Base-by-base conservation (phyloP, 2,329 filamentous ascomycete genomes). In the Pseudomassariella vexata region DNA sequence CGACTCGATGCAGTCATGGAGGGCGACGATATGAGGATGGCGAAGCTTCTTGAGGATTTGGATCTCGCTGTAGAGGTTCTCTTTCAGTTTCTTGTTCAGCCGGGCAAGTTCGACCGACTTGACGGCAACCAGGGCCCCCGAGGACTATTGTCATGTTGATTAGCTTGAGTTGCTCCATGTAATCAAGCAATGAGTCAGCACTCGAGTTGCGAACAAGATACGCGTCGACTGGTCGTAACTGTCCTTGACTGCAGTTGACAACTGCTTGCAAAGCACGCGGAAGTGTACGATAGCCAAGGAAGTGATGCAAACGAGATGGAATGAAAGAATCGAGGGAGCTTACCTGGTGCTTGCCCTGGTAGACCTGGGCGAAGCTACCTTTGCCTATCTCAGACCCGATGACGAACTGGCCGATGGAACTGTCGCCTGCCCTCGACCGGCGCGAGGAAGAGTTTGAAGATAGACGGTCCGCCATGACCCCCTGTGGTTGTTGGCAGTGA, bases 361-460 rank as follows among this genome's bases (percentile, higher is more conserved):
- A 96, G 45, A 98, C 92, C 46, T 88, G 88, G 45, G 92, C 92
- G 68, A 96, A 98, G 66, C 92, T 96, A 41, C 92, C 92, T 65
- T 92, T 92, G 42, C 92, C 92, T 56, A 96, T 95, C 65, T 95
- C 86, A 47, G 84, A 80, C 48, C 88, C 77, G 51, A 90, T 80
- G 49, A 76, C 74, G 61, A 94, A 95, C 52, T 83, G 79, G 46
- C 88, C 86, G 49, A 92, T 57, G 40, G 52, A 42, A 48, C 57
- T 60, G 35, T 64, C 60, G 45, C 50, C 48, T 39, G 52, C 46
- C 48, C 53, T 59, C 45, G 52, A 44, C 29, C 59, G 56, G 33
- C 57, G 51, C 30, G 55, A 56, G 31, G 57, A 56, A 32, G 47
- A 46, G 28, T 37, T 26, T 32, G 40, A 39, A 33, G 46, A 39